phyloP scores from a whole-genome alignment of 352 stramenopile genomes.

The Phytophthora crassamura region DNA sequence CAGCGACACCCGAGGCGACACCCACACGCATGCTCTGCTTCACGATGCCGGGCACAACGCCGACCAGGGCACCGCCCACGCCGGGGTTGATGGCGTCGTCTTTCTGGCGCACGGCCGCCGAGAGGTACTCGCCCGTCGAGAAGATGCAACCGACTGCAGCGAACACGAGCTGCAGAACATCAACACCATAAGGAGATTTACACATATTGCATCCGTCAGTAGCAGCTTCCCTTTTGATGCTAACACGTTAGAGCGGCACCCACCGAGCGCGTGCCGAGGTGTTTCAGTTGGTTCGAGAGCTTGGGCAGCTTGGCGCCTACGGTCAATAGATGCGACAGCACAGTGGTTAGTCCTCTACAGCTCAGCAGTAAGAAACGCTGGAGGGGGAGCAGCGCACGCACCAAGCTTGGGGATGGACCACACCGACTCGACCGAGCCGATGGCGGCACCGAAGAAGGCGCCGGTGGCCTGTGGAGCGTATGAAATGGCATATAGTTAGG shows the following conservation, averaged over 20 bases:
- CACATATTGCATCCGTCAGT: background rate
- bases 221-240: background rate
- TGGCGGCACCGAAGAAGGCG: constrained; percentile 78
- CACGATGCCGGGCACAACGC: constrained; percentile 73
- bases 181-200: background rate
- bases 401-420: constrained; percentile 90
- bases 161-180: constrained; percentile 70
- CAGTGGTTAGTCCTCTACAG: background rate
- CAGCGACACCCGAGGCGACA: constrained; percentile 52
- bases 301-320: constrained; percentile 82
- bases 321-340: background rate
- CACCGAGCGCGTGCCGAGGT: constrained; percentile 81
- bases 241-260: background rate
- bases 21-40: constrained; percentile 80
- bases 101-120: constrained; percentile 74
- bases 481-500: background rate
- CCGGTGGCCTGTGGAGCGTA: constrained; percentile 58
- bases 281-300: constrained; percentile 81
- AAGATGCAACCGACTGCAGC: constrained; percentile 68
- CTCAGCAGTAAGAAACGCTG: background rate
- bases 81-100: constrained; percentile 73
- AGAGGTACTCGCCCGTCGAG: constrained; percentile 69
- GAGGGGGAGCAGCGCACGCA: constrained; percentile 29
- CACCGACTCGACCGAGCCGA: constrained; percentile 84
- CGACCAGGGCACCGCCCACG: constrained; percentile 67